Conservation (phyloP, 2,329 filamentous ascomycete species). For the Helotiales sp. region DNA sequence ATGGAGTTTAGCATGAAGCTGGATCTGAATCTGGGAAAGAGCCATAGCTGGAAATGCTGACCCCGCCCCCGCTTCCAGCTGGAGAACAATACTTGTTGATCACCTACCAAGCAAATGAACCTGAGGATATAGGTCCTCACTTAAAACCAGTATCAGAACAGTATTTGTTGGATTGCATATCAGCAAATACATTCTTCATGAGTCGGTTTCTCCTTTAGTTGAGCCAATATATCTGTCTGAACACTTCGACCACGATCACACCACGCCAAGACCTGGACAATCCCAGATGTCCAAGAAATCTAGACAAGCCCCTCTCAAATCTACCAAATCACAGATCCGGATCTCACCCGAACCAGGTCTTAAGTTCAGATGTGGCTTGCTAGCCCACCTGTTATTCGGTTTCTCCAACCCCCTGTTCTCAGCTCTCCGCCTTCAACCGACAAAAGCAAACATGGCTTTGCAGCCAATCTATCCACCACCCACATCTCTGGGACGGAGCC, state of each 20-base stretch:
- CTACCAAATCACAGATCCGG: not conserved
- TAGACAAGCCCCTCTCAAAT: slow-evolving; percentile 3
- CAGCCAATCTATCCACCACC: not conserved
- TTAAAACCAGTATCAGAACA: too few species aligned
- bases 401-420: not conserved
- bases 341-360: not conserved
- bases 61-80: too few species aligned
- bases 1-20: too few species aligned
- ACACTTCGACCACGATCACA: not conserved
- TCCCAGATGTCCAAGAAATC: not conserved
- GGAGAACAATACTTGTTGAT: too few species aligned
- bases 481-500: not conserved
- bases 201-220: too few species aligned
- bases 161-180: too few species aligned
- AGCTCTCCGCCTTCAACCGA: slow-evolving; percentile 2
- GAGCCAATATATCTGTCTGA: too few species aligned
- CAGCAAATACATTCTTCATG: too few species aligned
- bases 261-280: not conserved
- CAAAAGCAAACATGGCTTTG: not conserved
- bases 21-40: too few species aligned
- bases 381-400: not conserved
- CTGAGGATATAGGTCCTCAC: too few species aligned
- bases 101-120: too few species aligned
- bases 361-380: not conserved
- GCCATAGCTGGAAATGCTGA: too few species aligned